Percentiles rank a stretch among this genome's conserved stretches.
Conservation (phyloP, 306 rosid genomes). For the Benincasa hispida region DNA sequence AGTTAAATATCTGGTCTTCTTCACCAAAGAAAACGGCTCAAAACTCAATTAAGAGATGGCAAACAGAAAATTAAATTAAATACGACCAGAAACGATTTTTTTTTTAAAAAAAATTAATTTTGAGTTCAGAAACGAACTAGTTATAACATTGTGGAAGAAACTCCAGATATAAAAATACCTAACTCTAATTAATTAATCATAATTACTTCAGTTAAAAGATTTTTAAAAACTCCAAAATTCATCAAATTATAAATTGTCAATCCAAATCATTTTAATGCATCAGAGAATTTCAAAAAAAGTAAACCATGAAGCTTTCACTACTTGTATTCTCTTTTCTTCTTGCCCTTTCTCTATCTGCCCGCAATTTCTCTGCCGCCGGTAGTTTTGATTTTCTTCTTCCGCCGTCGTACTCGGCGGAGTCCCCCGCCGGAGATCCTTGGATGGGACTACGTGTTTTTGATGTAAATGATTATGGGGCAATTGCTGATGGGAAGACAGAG, state of each 20-base stretch:
- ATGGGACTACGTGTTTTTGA: neutral
- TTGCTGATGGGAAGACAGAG: slow-evolving; percentile 3
- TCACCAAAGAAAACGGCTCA: neutral
- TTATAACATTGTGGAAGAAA: neutral
- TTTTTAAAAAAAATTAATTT: no score
- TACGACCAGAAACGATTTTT: neutral
- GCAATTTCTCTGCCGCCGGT: neutral
- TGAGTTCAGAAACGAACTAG: neutral
- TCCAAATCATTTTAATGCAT: neutral
- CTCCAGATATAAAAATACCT: neutral
- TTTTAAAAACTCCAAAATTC: neutral
- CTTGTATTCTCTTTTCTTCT: neutral
- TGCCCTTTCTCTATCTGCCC: neutral
- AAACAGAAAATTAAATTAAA: neutral
- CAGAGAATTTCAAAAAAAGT: neutral
- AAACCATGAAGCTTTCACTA: neutral
- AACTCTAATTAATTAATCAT: neutral
- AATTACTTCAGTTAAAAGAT: neutral
- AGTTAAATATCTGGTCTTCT: neutral
- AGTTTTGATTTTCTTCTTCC: neutral
- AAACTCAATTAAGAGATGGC: neutral
- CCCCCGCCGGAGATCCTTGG: neutral
- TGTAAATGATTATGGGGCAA: slow-evolving; percentile 1
- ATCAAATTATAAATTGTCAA: neutral
- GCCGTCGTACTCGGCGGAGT: neutral